Conservation (phyloP, 1,284 basidiomycete genomes). For the Puccinia horiana region DNA sequence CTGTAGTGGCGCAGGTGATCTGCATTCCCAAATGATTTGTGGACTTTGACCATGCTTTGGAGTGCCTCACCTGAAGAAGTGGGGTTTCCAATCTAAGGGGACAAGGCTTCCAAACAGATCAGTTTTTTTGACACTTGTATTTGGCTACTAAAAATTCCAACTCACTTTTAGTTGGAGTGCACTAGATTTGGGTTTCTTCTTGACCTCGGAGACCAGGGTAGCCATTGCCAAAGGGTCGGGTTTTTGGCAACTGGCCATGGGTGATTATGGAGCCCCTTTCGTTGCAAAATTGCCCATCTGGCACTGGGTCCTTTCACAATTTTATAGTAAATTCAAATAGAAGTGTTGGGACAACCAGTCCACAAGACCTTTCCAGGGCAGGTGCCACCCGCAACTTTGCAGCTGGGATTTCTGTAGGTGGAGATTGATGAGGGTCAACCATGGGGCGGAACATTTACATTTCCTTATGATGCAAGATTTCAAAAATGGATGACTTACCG, state of each 20-base stretch:
- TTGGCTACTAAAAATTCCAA: background rate
- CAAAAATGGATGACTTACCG: background rate
- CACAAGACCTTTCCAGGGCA: background rate
- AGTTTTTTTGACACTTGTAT: background rate
- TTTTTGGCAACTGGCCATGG: background rate
- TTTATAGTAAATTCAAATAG: background rate
- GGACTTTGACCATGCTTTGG: background rate
- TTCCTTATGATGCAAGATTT: background rate
- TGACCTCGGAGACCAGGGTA: background rate
- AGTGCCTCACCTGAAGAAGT: background rate
- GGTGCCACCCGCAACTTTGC: background rate
- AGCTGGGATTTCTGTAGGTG: no score
- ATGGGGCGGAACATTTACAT: background rate
- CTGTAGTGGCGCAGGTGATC: background rate
- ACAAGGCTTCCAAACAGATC: no score
- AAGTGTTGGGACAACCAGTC: background rate
- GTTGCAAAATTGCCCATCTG: background rate
- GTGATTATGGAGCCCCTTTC: background rate
- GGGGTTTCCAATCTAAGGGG: background rate
- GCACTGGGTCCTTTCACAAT: background rate
- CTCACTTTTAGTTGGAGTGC: background rate
- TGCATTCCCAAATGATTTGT: background rate
- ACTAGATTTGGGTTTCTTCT: background rate
- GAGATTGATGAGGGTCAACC: background rate
- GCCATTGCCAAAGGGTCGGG: background rate